These are phyloP conservation scores for Cyanidium caldarium DNA, from an alignment of 23 red algal species.

Conservation along the genomic window DNA sequence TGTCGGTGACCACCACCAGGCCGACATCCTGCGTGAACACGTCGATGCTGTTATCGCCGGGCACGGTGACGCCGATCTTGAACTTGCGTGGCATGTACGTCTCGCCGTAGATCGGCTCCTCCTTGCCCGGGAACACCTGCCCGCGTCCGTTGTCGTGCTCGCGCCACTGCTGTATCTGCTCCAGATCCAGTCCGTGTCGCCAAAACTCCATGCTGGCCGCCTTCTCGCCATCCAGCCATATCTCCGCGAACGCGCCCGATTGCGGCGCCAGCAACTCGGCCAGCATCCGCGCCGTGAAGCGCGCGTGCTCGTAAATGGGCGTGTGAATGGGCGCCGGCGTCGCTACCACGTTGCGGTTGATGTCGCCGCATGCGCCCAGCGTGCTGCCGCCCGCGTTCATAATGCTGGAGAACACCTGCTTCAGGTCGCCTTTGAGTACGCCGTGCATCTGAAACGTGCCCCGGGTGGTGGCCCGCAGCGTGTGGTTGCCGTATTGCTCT, in stretches of 20 bases:
- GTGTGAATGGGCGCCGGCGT: conserved; percentile 64
- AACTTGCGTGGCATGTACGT: conserved; percentile 97
- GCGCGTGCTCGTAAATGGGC: conserved; percentile 29
- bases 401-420: conserved; percentile 67
- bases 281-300: conserved; percentile 43
- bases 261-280: conserved; percentile 97
- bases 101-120: conserved; percentile 96
- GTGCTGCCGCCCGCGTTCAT: conserved; percentile 84
- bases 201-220: conserved; percentile 85
- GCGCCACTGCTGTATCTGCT: conserved; percentile 45
- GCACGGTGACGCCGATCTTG: conserved; percentile 96
- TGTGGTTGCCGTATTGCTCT: conserved; percentile 60
- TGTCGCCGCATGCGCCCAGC: conserved; percentile 86
- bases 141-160: conserved; percentile 70
- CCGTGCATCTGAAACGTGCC: conserved; percentile 91
- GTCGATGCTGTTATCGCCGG: conserved; percentile 90
- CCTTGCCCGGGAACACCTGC: conserved; percentile 36
- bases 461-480: conserved; percentile 81
- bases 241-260: conserved; percentile 73
- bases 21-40: conserved; percentile 97
- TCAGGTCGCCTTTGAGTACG: conserved; percentile 84
- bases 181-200: conserved; percentile 86
- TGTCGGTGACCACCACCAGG: conserved; percentile 49
- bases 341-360: conserved; percentile 71
- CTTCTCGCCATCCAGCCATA: conserved; percentile 99